Evolutionary conservation across 108 stramenopile genomes (phyloP).

Genomic region (Cyclotella atomus): DNA sequence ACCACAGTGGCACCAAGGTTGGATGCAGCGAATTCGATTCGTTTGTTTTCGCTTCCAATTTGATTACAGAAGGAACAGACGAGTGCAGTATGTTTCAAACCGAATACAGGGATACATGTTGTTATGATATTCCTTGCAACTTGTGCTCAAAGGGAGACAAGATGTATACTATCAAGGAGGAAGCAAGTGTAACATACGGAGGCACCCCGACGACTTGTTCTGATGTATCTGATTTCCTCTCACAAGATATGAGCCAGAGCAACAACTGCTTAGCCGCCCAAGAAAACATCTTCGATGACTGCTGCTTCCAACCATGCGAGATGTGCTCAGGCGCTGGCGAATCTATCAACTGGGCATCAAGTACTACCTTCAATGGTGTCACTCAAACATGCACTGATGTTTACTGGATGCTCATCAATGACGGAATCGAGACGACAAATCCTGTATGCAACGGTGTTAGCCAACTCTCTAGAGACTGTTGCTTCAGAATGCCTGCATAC

Average conservation of each 20-base stretch:
- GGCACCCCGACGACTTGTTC: constrained; percentile 36
- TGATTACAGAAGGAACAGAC: constrained; percentile 36
- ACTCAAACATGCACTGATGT: constrained; percentile 52
- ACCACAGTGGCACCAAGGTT: constrained; percentile 34
- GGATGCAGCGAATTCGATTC: constrained; percentile 55
- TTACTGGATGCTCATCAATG: constrained; percentile 41
- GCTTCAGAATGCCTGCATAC: constrained; percentile 34
- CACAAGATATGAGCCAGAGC: constrained; percentile 49
- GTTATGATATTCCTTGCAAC: constrained; percentile 46
- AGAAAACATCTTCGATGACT: constrained; percentile 47
- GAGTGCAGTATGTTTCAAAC: constrained; percentile 40
- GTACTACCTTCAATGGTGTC: constrained; percentile 36
- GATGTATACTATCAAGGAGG: constrained; percentile 35
- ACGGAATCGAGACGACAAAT: constrained; percentile 25
- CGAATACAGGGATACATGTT: constrained; percentile 40
- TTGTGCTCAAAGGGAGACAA: constrained; percentile 41
- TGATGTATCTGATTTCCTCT: constrained; percentile 40
- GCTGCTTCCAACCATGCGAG: constrained; percentile 52
- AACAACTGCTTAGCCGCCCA: constrained; percentile 46
- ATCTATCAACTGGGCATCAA: constrained; percentile 45
- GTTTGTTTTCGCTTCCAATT: constrained; percentile 37
- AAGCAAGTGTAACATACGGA: constrained; percentile 32
- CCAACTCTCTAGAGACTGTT: constrained; percentile 41
- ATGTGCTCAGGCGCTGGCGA: constrained; percentile 32
- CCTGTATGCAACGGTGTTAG: constrained; percentile 23